Conservation (phyloP, 768 basidiomycete species). For the Leccinum disarticulatum region DNA sequence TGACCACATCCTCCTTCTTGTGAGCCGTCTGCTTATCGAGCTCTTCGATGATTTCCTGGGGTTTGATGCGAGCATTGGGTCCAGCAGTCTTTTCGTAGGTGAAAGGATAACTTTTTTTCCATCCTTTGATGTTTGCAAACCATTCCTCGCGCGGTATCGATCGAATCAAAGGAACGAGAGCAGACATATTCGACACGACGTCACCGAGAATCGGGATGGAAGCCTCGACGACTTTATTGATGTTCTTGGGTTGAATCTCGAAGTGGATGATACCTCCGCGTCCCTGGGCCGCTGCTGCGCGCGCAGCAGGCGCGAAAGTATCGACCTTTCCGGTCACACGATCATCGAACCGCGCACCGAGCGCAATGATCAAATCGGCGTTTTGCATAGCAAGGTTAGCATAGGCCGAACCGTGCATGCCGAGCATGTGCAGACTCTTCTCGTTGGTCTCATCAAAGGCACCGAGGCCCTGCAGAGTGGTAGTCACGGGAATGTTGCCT, state of each 20-base stretch:
- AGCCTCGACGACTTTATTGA: slow-evolving; percentile 98
- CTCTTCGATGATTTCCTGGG: slow-evolving; percentile 95
- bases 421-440: slow-evolving; percentile 92
- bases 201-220: slow-evolving; percentile 93
- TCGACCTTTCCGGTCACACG: slow-evolving; percentile 93
- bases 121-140: slow-evolving; percentile 78
- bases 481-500: slow-evolving; percentile 96
- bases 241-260: slow-evolving; percentile 97
- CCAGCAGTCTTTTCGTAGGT: slow-evolving; percentile 65
- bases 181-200: slow-evolving; percentile 77
- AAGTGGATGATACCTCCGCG: slow-evolving; percentile 98
- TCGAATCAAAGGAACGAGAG: slow-evolving; percentile 79
- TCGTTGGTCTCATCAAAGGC: slow-evolving; percentile 90
- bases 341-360: slow-evolving; percentile 96
- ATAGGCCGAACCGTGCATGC: slow-evolving; percentile 97
- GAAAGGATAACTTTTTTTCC: slow-evolving; percentile 92
- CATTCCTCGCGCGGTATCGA: slow-evolving; percentile 66
- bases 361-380: slow-evolving; percentile 96
- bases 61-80: slow-evolving; percentile 77
- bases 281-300: slow-evolving; percentile 79
- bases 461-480: slow-evolving; percentile 94
- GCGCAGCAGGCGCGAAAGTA: slow-evolving; percentile 88
- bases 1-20: slow-evolving; percentile 82
- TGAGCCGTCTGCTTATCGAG: slow-evolving; percentile 77
- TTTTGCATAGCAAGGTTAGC: slow-evolving; percentile 98